Evolutionary conservation across 1,284 basidiomycete genomes (phyloP).

Genomic region (Singerocomus inundabilis): DNA sequence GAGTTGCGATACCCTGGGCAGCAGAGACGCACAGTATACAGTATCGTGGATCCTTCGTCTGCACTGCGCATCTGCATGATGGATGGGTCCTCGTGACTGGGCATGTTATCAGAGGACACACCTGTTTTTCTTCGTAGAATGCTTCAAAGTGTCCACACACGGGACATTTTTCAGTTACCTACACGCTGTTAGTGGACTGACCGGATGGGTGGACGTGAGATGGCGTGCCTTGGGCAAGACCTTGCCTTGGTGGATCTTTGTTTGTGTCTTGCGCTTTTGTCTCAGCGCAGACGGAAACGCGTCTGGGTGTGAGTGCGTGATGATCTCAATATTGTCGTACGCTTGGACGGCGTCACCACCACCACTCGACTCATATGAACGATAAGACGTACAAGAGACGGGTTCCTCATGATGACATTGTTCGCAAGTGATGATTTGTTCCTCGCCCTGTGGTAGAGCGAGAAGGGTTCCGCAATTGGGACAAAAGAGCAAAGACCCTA

Average conservation of each 20-base stretch:
- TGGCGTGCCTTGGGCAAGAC: constrained; percentile 66
- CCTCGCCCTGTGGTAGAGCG: constrained; percentile 77
- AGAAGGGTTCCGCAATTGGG: constrained; percentile 90
- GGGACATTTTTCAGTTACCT: constrained; percentile 94
- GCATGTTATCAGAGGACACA: constrained; percentile 29
- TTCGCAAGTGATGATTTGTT: constrained; percentile 78
- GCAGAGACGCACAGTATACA: constrained; percentile 60
- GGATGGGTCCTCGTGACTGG: not conserved
- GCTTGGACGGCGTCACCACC: constrained; percentile 47
- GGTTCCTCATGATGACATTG: constrained; percentile 88
- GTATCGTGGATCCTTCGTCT: constrained; percentile 87
- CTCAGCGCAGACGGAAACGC: constrained; percentile 91
- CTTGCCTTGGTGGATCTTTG: constrained; percentile 73
- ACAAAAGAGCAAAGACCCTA: constrained; percentile 92
- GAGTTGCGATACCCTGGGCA: constrained; percentile 1
- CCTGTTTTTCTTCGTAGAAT: constrained; percentile 78
- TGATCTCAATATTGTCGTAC: constrained; percentile 90
- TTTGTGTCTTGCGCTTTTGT: constrained; percentile 90
- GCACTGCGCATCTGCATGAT: constrained; percentile 71
- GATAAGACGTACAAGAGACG: constrained; percentile 66
- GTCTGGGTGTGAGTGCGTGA: constrained; percentile 87
- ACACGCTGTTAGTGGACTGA: constrained; percentile 5
- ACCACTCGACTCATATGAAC: not conserved
- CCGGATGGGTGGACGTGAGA: not conserved
- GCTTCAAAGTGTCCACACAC: constrained; percentile 83